Evolutionary conservation across 2,329 filamentous ascomycete genomes (phyloP), one percentile per base, ranked within the genome.

Genomic region (Achaetomium macrosporum): DNA sequence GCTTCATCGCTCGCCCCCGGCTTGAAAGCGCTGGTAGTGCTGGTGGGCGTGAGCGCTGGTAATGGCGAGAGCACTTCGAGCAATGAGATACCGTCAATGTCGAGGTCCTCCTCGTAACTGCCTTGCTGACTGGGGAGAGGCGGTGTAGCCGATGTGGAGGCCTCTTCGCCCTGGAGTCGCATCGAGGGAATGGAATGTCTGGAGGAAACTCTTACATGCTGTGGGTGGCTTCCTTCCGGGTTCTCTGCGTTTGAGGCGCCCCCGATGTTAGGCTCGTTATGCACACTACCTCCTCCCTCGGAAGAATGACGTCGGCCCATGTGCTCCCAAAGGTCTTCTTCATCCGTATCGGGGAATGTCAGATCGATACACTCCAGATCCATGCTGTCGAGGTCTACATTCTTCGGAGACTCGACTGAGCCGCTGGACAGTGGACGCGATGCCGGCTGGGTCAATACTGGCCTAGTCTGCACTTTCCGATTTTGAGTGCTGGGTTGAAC

Each of bases 361-460:
- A 59, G 53, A 25, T 59, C 56, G 33, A 57, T 58, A 19, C 42
- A 58, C 5, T 57, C 56, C 5, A 57, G 12, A 13, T 46, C 50
- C 40, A 47, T 33, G 1, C n/a, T 15, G n/a, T 57, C 42, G n/a
- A 57, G 9, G 5, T 33, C 37, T n/a, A 17, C 25, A 12, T 20
- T 13, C 11, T 30, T 17, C 2, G 42, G 16, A 3, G 16, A 5
- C 5, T 19, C 16, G 19, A 3, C 16, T 12, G 17, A 3, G 12
- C n/a, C 15, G 6, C 33, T 50, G 11, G 25, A 4, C 19, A 12
- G 33, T 11, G 15, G 13, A 9, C 13, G 7, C 3, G 19, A 19
- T 3, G 19, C 35, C 0, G 43, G 10, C 20, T 31, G 17, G 3
- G 44, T 30, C 13, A 30, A n/a, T 12, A 31, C 13, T 31, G 35